phyloP scores from a whole-genome alignment of 495 filamentous ascomycete species.

The Penicillium psychrofluorescens region DNA sequence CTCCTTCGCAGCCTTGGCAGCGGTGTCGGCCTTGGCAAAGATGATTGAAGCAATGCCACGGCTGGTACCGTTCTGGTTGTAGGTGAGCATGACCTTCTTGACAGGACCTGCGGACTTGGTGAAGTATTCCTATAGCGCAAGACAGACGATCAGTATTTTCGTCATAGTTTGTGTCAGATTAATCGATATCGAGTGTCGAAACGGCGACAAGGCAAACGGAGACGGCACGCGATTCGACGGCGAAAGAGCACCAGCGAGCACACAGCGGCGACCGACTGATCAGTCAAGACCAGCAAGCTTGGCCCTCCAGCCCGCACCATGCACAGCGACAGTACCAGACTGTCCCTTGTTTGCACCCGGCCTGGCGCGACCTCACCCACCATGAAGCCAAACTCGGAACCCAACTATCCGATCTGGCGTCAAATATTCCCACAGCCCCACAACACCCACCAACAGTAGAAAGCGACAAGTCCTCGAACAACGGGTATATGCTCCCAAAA shows the following conservation, averaged over 20 bases:
- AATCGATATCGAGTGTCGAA: conserved; percentile 15
- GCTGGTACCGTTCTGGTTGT: conserved; percentile 85
- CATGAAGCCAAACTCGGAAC: not conserved
- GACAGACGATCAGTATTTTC: conserved; percentile 34
- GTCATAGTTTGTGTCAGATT: conserved; percentile 13
- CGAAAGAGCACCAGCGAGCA: conserved; percentile 61
- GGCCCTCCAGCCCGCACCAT: not conserved
- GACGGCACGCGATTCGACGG: conserved; percentile 17
- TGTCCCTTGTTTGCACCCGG: not conserved
- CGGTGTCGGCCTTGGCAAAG: conserved; percentile 71
- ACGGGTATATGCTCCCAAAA: not conserved
- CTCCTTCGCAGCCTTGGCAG: conserved; percentile 70
- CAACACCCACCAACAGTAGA: not conserved
- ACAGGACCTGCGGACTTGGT: conserved; percentile 78
- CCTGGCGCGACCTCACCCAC: not conserved
- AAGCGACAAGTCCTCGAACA: conserved; percentile 8
- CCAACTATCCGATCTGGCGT: not conserved
- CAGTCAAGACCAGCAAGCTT: not conserved
- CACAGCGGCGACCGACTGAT: conserved; percentile 44
- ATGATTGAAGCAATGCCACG: conserved; percentile 78
- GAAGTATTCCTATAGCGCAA: conserved; percentile 85
- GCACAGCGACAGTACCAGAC: too few species aligned
- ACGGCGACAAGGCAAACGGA: conserved; percentile 20
- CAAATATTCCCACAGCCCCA: not conserved
- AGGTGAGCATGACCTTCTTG: conserved; percentile 80